phyloP scores from a whole-genome alignment of 2,329 filamentous ascomycete species.

The Pseudocercospora eumusae region DNA sequence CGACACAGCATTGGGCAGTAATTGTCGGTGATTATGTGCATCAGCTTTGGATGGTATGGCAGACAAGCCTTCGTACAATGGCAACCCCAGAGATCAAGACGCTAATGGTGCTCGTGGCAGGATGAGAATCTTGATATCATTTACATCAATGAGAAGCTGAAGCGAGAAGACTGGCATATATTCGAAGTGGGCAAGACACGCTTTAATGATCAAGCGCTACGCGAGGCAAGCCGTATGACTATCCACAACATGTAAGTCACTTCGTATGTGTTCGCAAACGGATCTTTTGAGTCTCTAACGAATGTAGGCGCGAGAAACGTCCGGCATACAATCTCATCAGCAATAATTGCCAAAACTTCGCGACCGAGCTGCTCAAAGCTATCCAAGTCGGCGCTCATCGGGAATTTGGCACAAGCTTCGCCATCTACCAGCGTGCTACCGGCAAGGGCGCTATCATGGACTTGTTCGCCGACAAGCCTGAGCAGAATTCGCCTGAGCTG shows the following conservation, averaged over 20 bases:
- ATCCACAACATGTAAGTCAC: conserved; percentile 26
- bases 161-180: conserved; percentile 24
- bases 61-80: not conserved
- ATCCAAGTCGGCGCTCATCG: conserved; percentile 24
- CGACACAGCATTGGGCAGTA: conserved; percentile 28
- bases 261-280: not conserved
- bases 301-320: conserved; percentile 19
- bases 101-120: conserved; percentile 2
- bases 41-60: conserved; percentile 27
- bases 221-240: conserved; percentile 24
- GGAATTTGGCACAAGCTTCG: conserved; percentile 25
- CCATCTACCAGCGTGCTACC: conserved; percentile 25
- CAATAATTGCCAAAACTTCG: conserved; percentile 30
- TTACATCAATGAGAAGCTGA: conserved; percentile 27
- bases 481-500: conserved; percentile 13
- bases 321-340: conserved; percentile 28
- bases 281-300: not conserved
- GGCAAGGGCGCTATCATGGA: conserved; percentile 24
- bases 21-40: conserved; percentile 27
- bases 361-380: conserved; percentile 24
- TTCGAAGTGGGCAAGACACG: conserved; percentile 27
- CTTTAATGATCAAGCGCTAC: conserved; percentile 26
- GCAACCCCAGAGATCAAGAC: not conserved
- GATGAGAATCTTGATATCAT: conserved; percentile 27
- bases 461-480: conserved; percentile 21